Evolutionary conservation across 2,329 filamentous ascomycete species (phyloP), one percentile per base, ranked within the genome.

Genomic region (Penicillium oxalicum): DNA sequence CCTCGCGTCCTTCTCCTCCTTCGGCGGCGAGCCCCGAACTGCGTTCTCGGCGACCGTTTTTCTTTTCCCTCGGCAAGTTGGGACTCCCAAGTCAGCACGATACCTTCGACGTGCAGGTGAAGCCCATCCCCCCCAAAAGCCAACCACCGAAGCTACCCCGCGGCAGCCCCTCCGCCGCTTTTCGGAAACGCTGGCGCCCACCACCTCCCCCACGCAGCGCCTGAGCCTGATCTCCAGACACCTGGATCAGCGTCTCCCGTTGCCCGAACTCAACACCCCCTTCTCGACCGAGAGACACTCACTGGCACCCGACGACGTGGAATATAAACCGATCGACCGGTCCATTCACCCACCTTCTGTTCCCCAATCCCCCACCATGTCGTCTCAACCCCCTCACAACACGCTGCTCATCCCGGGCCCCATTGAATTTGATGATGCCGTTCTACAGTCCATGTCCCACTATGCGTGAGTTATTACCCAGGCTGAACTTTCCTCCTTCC

Each of bases 391-490:
- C 46, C 70, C 77, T 48, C 82, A 86, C 66, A 76, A 81, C 45
- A 85, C 91, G 48, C 78, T 98, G 72, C 83, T 98, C 74, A 97
- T 98, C 66, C 93, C 93, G 43, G 93, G 93, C 56, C 93, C 93
- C 65, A 95, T 97, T 70, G 91, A 97, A 76, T 96, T 96, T 67
- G 91, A 96, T 70, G 91, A 97, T 91, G 90, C 84, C 41, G 91
- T 97, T 52, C 82, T 96, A 45, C 82, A 91, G 71, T 88, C 90
- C 53, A 96, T 96, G 91, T 86, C 87, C 76, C 90, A 95, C 74
- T 95, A 86, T 89, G 75, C 63, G 73, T 67, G 51, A 58, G 59
- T 61, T 27, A 29, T 25, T 25, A 5, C 13, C 35, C 37, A 13
- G 8, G 7, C 18, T 7, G 33, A 9, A 28, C n/a, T 13, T 33